phyloP scores from a whole-genome alignment of 2,329 filamentous ascomycete genomes.

The Ploettnerulaceae sp. region DNA sequence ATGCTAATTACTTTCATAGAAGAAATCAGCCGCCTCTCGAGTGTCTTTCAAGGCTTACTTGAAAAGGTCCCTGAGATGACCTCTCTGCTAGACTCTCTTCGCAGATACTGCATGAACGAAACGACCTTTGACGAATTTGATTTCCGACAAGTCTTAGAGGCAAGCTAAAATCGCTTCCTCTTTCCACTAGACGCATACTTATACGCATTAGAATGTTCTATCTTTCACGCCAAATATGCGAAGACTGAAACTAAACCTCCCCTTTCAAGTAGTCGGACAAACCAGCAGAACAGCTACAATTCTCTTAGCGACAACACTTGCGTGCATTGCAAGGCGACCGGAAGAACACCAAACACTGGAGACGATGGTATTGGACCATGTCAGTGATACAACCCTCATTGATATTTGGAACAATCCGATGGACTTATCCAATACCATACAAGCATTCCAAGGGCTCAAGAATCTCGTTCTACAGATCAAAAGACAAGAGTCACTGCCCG shows the following conservation, averaged over 20 bases:
- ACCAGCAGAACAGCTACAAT: slow-evolving; percentile 45
- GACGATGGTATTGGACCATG: slow-evolving; percentile 46
- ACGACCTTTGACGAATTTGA: slow-evolving; percentile 46
- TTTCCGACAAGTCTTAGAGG: slow-evolving; percentile 39
- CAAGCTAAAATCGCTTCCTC: slow-evolving; percentile 5
- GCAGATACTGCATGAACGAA: slow-evolving; percentile 45
- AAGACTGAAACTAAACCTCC: slow-evolving; percentile 46
- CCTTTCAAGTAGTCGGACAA: slow-evolving; percentile 46
- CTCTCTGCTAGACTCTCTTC: slow-evolving; percentile 41
- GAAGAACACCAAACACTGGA: slow-evolving; percentile 42
- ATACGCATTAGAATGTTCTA: slow-evolving; percentile 34
- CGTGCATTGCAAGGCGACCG: slow-evolving; percentile 42
- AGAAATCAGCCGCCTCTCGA: slow-evolving; percentile 45
- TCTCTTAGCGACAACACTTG: slow-evolving; percentile 49
- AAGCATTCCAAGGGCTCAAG: slow-evolving; percentile 39
- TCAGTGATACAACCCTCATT: slow-evolving; percentile 45
- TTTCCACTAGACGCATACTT: background rate
- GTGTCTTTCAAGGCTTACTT: slow-evolving; percentile 41
- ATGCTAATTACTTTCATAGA: slow-evolving; percentile 34
- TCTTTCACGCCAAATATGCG: slow-evolving; percentile 42
- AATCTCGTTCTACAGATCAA: slow-evolving; percentile 45
- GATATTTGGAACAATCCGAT: slow-evolving; percentile 48
- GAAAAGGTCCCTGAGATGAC: slow-evolving; percentile 40
- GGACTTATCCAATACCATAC: slow-evolving; percentile 46
- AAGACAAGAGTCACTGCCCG: slow-evolving; percentile 38